Base-by-base conservation (phyloP, 192 early-diverging fungal genomes). In the Neocallimastix lanati region DNA sequence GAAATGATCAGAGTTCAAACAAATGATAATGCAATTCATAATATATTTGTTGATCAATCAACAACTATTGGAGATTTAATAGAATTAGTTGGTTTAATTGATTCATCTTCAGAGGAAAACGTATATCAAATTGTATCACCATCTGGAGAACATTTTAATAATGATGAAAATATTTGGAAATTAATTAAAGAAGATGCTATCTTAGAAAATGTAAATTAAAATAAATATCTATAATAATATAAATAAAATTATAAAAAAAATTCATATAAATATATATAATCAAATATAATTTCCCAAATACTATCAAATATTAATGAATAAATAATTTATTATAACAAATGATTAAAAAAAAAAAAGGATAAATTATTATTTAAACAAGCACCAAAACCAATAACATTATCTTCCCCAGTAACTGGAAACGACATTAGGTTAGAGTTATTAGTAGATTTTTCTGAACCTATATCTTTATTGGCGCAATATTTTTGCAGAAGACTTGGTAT, bases 401-500 rank as follows among this genome's bases (percentile, higher is more conserved):
- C 82, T 29, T 37, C 78, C 0, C 79, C 58, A 28, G 79, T 79
- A 5, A 29, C 77, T 14, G 80, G 82, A 76, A 28, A 28, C 28
- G 78, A 81, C n/a, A 81, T 82, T 13, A 76, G 36, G 33, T 9
- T 83, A 28, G 83, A 83, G 15, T 29, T 82, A 12, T 77, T 80
- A 33, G 28, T 83, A 29, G 83, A 83, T 29, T 83, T 76, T 50
- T 18, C 30, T 25, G n/a, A 29, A 15, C 58, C 81, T 7, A 28
- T 83, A 40, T 76, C 28, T 5, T 5, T 29, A 16, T 18, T 27
- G 5, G 9, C 82, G 38, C 80, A 67, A 30, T 82, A 81, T 58
- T 50, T 82, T 67, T 83, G 83, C 36, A 77, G 83, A 27, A 77
- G 81, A 79, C 77, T 83, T 67, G 83, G 83, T 16, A 40, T 82